Base-by-base conservation (phyloP, 495 filamentous ascomycete species). In the Filosporella fistucella region DNA sequence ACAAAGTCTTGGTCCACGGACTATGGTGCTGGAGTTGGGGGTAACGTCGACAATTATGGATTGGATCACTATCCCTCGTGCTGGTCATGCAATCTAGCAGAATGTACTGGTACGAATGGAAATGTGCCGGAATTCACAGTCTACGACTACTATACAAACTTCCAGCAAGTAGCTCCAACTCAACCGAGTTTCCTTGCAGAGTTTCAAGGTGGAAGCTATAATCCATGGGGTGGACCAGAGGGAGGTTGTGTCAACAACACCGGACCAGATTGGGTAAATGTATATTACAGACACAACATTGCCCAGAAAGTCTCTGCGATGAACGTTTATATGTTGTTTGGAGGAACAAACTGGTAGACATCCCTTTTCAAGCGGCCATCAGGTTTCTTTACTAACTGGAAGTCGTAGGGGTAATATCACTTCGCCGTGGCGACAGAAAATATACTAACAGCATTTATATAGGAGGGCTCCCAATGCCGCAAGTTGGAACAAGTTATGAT, bases 131-230 rank as follows among this genome's bases (percentile, higher is more conserved):
- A 74, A 8, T 80, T 75, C 61, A 62, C 48, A 48, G 51, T 50
- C 49, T 49, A 34, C 47, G 52, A 38, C 28, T 60, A 41, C 32
- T 60, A 57, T 34, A 47, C 13, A 1, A 55, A 45, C 35, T 68
- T 77, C 60, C 62, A 69, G 46, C 63, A 71, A 47, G 62, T 68
- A 4, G 63, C 71, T 11, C 71, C 74, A 9, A 72, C 71, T 24
- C 69, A 77, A 55, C 79, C 79, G 0, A 66, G 60, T 7, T 81
- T 80, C 61, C 68, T 83, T 60, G 76, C 76, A 13, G 79, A 83
- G 53, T 83, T 82, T 58, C 79, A 83, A 55, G 79, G 79, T 18
- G 79, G 79, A n/a, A 71, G 68, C 7, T 82, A 78, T 50, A 80
- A 80, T 56, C 77, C 78, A 11, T 83, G 79, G 79, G 75, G 68